Base-by-base conservation (phyloP, 2,329 filamentous ascomycete genomes). In the Chaetothyriales sp. region DNA sequence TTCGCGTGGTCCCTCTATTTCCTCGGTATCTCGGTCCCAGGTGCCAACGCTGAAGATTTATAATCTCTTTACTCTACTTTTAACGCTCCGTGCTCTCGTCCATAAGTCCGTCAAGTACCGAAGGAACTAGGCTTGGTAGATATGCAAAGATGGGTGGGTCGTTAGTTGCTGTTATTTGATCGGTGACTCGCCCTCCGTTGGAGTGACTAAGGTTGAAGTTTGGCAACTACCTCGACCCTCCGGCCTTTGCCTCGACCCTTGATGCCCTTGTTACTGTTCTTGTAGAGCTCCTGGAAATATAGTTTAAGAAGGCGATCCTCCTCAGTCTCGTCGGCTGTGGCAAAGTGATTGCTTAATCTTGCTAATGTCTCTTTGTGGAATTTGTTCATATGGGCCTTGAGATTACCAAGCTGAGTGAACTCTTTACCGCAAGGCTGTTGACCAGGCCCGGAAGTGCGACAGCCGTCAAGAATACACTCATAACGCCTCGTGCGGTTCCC, bases 221-320 rank as follows among this genome's bases (percentile, higher is more conserved):
- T 25, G 19, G 51, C 46, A 47, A 61, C 49, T 7, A 61, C 55
- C 45, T 60, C 57, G 20, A 89, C 83, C 53, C 81, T 81, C 52
- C 87, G 77, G 60, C 89, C 86, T 65, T 90, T 92, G 44, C 92
- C 92, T 46, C 92, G 82, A 9, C 92, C 92, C 69, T 95, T 97
- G 73, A 97, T 95, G 1, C 92, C 92, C 68, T 95, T 95, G 77
- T 97, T 97, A 70, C 85, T 89, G 70, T 97, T 94, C 73, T 94
- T 95, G 76, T 95, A 95, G n/a, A 95, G 75, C 0, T 77, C 77
- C 3, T 82, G 78, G 64, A 97, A 92, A 70, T 95, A 94, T 60
- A 85, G 79, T 73, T 85, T 88, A 48, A 95, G 73, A 54, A 88
- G 83, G 55, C 79, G 82, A 62, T 95, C 87, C 9, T 72, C 73